Percentiles rank a stretch among this genome's conserved stretches.
These are phyloP conservation scores for Boletus reticulatus DNA, from an alignment of 768 basidiomycete species.

Conservation along the genomic window DNA sequence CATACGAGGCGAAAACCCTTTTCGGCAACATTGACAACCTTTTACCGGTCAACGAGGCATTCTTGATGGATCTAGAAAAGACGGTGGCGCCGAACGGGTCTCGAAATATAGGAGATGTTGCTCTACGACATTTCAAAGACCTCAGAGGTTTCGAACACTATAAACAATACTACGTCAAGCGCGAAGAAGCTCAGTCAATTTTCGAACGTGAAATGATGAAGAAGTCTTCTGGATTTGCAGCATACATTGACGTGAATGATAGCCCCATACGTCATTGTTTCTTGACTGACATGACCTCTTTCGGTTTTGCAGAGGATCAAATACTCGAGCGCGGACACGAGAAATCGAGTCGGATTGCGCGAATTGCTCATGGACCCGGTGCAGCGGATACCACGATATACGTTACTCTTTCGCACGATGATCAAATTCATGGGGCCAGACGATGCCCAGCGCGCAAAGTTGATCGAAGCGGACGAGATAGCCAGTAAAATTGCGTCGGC, in stretches of 20 bases:
- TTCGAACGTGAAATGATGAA: constrained; percentile 83
- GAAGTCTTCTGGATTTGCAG: constrained; percentile 76
- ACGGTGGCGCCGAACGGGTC: constrained; percentile 64
- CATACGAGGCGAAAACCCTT: constrained; percentile 89
- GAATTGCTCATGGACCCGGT: constrained; percentile 96
- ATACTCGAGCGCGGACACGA: constrained; percentile 70
- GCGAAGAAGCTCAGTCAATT: constrained; percentile 88
- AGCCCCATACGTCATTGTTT: constrained; percentile 5
- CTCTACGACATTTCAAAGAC: constrained; percentile 83
- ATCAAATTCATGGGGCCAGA: constrained; percentile 80
- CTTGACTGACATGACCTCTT: constrained; percentile 3
- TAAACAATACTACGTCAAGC: constrained; percentile 86
- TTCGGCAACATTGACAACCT: constrained; percentile 94
- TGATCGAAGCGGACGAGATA: constrained; percentile 82
- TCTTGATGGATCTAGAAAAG: constrained; percentile 78
- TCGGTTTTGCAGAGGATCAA: constrained; percentile 67
- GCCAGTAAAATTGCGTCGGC: constrained; percentile 90
- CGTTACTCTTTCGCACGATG: constrained; percentile 89
- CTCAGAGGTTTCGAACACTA: constrained; percentile 87
- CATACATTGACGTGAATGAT: constrained; percentile 79
- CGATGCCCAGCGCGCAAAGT: constrained; percentile 74
- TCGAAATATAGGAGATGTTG: constrained; percentile 74
- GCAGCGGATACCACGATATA: constrained; percentile 93
- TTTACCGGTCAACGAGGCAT: constrained; percentile 84
- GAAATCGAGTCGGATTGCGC: constrained; percentile 82